Conservation (phyloP, 768 basidiomycete species). For the Lentinula lateritia region DNA sequence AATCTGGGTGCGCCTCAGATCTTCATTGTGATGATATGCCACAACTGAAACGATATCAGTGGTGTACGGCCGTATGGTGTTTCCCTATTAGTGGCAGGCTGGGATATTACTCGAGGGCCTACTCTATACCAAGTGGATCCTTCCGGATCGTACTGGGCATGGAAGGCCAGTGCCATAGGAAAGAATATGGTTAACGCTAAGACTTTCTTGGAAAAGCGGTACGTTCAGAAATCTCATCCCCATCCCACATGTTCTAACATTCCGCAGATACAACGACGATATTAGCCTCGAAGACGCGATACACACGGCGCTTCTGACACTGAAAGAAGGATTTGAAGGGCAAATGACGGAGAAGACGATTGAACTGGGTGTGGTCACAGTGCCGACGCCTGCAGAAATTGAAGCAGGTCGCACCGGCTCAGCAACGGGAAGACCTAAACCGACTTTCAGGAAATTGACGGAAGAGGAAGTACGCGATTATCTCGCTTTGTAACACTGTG, state of each 20-base stretch:
- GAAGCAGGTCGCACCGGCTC: conserved; percentile 68
- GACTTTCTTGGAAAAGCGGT: conserved; percentile 99
- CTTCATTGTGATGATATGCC: conserved; percentile 1
- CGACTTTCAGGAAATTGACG: conserved; percentile 90
- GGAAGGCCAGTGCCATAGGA: conserved; percentile 99
- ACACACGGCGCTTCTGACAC: conserved; percentile 93
- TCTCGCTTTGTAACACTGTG: conserved; percentile 55
- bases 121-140: conserved; percentile 99
- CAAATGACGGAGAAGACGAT: conserved; percentile 99
- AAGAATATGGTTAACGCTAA: conserved; percentile 99
- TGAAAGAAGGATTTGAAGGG: conserved; percentile 99
- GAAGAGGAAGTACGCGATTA: conserved; percentile 99
- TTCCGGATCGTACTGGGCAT: conserved; percentile 98
- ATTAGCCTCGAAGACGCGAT: conserved; percentile 98
- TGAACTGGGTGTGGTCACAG: conserved; percentile 94
- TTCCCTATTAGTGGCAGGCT: conserved; percentile 94
- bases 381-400: conserved; percentile 67
- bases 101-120: conserved; percentile 91
- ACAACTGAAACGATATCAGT: conserved; percentile 33
- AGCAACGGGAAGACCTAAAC: conserved; percentile 64
- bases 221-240: conserved; percentile 12
- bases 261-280: conserved; percentile 91
- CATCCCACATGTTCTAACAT: conserved; percentile 17
- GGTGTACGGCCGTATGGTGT: conserved; percentile 99
- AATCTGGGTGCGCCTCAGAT: conserved; percentile 74